These are phyloP conservation scores for Leishmania arabica DNA, from an alignment of 208 protist genomes.

Conservation along the genomic window DNA sequence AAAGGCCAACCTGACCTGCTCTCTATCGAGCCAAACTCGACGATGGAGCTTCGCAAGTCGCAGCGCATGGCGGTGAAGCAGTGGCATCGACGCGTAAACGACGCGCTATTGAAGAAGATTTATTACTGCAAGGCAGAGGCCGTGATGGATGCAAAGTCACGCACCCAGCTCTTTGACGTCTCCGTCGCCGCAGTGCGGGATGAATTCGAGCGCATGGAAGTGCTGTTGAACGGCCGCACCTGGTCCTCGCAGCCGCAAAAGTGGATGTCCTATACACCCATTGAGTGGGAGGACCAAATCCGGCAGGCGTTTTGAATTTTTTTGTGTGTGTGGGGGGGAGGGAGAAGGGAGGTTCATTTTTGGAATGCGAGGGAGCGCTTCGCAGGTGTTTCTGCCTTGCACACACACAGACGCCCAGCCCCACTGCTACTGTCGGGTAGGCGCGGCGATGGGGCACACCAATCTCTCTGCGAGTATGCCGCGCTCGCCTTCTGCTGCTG, in stretches of 20 bases:
- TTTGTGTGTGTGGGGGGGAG: background rate
- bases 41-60: conserved; percentile 51
- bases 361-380: background rate
- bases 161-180: conserved; percentile 60
- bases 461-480: background rate
- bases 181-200: conserved; percentile 52
- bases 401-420: background rate
- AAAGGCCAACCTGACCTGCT: conserved; percentile 33
- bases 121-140: conserved; percentile 51
- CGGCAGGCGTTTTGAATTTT: conserved; percentile 51
- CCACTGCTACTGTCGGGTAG: too few species aligned
- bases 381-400: background rate
- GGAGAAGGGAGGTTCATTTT: background rate
- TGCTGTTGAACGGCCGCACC: conserved; percentile 43
- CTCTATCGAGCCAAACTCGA: conserved; percentile 39
- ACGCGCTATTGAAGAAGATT: conserved; percentile 44
- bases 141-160: conserved; percentile 57
- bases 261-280: conserved; percentile 49
- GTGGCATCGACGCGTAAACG: conserved; percentile 57
- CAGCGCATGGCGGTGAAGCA: conserved; percentile 77
- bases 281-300: conserved; percentile 61
- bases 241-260: conserved; percentile 77
- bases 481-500: background rate
- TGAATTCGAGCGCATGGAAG: conserved; percentile 49
- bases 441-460: background rate